Base-by-base conservation (phyloP, 2,329 filamentous ascomycete species). In the Pseudogymnoascus sp. region DNA sequence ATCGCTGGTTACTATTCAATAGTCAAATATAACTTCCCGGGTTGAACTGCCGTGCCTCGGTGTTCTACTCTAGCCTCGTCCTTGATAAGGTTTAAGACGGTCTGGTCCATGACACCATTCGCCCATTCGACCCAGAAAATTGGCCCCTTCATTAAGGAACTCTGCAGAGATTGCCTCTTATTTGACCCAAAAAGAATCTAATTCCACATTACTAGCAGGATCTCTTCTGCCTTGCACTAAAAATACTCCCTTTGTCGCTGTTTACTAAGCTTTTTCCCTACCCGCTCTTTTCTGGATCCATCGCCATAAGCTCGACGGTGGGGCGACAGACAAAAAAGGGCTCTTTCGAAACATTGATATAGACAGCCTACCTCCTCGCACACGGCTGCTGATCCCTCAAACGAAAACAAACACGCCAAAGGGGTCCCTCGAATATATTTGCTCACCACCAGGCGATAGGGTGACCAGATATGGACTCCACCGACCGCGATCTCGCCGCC, bases 381-480 rank as follows among this genome's bases (percentile, higher is more conserved):
- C 25, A 34, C 49, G n/a, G 8, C 28, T 56, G n/a, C 9, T 34
- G n/a, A 34, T 34, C 18, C 0, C 25, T 18, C 28, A 56, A 56
- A 34, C 49, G 18, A 34, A 56, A 34, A 18, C 28, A 56, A 56
- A 56, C 49, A 56, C 28, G 9, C 18, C 23, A 56, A 56, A 34
- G 49, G 49, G 6, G 49, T 56, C 49, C 49, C 12, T 56, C 49
- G 49, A 56, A 56, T 18, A 56, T 56, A 56, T 56, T 56, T 56
- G 49, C 8, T 34, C 49, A 56, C 49, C 28, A 56, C 28, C 25
- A 1, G 28, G 49, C 49, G 49, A 56, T 34, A 56, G 9, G 49
- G 49, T 56, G 49, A 56, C 5, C 28, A 56, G 49, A 56, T 56
- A 56, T 56, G 49, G 49, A 56, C 49, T 56, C 49, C 49, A 56